A percentile compares a stretch with the other conserved stretches of the same genome.
Conservation (phyloP, 768 basidiomycete genomes). For the Phaeotremella fagi region DNA sequence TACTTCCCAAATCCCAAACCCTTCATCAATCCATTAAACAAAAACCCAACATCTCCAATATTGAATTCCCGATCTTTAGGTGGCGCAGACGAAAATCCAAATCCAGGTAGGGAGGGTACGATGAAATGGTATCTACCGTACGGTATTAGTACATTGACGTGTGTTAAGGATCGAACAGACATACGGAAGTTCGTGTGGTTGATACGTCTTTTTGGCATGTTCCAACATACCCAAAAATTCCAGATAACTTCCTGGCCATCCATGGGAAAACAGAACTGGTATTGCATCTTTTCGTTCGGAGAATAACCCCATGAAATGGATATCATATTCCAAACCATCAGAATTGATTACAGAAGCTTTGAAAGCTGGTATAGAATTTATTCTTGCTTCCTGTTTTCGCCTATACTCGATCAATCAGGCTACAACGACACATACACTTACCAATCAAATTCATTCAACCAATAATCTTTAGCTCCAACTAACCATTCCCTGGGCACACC, state of each 20-base stretch:
- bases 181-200: constrained; percentile 7
- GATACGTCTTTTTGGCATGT: constrained; percentile 2
- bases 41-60: constrained; percentile 23
- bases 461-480: background rate
- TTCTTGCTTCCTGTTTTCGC: background rate
- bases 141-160: background rate
- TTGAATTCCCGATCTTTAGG: constrained; percentile 24
- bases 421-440: background rate
- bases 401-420: background rate
- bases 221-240: constrained; percentile 19
- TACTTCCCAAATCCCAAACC: constrained; percentile 40
- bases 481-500: background rate
- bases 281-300: constrained; percentile 20
- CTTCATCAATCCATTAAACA: constrained; percentile 37
- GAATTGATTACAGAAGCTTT: background rate
- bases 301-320: constrained; percentile 29
- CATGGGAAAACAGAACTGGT: constrained; percentile 24
- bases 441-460: background rate
- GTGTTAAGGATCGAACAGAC: background rate
- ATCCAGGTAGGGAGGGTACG: constrained; percentile 33
- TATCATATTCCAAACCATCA: background rate
- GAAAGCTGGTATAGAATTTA: background rate
- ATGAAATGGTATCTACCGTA: constrained; percentile 9
- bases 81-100: constrained; percentile 27
- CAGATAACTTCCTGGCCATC: constrained; percentile 4